These are phyloP conservation scores for Diaporthe sp. DNA, from an alignment of 2,329 filamentous ascomycete genomes.

Conservation along the genomic window DNA sequence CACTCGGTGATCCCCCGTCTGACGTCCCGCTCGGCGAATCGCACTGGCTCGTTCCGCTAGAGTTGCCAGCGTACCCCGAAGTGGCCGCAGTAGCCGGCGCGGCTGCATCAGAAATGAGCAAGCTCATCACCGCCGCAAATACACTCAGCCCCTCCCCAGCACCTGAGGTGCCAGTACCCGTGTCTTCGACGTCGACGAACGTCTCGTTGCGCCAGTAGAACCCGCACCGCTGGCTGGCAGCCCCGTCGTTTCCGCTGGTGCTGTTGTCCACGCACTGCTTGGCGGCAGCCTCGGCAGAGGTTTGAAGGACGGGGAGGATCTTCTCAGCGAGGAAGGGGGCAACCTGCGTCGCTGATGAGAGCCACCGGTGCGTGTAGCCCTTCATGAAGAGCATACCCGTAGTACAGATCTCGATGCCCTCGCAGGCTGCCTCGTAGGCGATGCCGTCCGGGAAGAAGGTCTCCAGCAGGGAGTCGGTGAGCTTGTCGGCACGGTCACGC, in stretches of 20 bases:
- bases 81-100: constrained; percentile 34
- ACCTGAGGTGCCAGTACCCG: constrained; percentile 51
- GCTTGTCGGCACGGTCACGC: constrained; percentile 57
- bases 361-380: constrained; percentile 63
- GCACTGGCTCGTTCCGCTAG: constrained; percentile 50
- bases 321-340: constrained; percentile 57
- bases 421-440: constrained; percentile 68
- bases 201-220: constrained; percentile 55
- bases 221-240: constrained; percentile 57
- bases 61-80: background rate
- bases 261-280: constrained; percentile 56
- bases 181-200: background rate
- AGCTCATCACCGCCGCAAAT: constrained; percentile 53
- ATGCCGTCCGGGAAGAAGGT: constrained; percentile 59
- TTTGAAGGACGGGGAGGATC: constrained; percentile 57
- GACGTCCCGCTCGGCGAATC: constrained; percentile 62
- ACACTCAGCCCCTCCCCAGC: constrained; percentile 60
- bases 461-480: constrained; percentile 53
- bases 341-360: constrained; percentile 59
- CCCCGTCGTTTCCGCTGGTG: constrained; percentile 36
- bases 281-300: constrained; percentile 60
- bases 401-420: constrained; percentile 60
- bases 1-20: constrained; percentile 52
- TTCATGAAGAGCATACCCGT: constrained; percentile 70
- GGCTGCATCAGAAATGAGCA: constrained; percentile 39